Conservation (phyloP, 2,329 filamentous ascomycete genomes). For the Fusarium liriodendri region DNA sequence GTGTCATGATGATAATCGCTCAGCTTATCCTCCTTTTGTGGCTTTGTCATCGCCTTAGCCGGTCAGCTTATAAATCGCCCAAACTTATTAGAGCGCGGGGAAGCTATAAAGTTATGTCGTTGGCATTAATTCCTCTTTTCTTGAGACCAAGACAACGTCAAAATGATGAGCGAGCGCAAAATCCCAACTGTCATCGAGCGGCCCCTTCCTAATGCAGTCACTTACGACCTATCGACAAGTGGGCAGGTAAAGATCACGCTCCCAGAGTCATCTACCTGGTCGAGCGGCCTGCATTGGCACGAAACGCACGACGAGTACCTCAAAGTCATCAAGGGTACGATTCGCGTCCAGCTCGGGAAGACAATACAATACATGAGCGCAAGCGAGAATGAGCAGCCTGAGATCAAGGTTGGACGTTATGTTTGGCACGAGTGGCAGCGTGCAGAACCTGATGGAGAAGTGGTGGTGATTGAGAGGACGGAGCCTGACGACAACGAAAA, state of each 20-base stretch:
- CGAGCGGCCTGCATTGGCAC: slow-evolving; percentile 63
- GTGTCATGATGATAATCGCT: neutral
- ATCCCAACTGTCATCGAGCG: slow-evolving; percentile 7
- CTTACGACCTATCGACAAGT: slow-evolving; percentile 50
- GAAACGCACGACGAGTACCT: slow-evolving; percentile 59
- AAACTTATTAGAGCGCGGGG: neutral
- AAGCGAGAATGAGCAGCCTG: slow-evolving; percentile 29
- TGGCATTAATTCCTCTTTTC: neutral
- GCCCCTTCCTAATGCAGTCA: slow-evolving; percentile 33
- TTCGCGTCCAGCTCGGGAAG: slow-evolving; percentile 41
- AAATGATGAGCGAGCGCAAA: neutral
- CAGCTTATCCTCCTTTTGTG: neutral
- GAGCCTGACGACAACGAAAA: slow-evolving; percentile 58
- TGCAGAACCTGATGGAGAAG: slow-evolving; percentile 47
- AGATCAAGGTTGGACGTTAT: slow-evolving; percentile 50
- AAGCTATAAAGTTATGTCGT: neutral
- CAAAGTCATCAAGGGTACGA: slow-evolving; percentile 53
- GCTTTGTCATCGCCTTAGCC: neutral
- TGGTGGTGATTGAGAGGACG: slow-evolving; percentile 59
- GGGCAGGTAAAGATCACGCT: slow-evolving; percentile 56
- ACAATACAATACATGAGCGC: slow-evolving; percentile 34
- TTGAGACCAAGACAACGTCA: neutral
- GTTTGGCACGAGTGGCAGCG: slow-evolving; percentile 61
- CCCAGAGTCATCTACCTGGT: slow-evolving; percentile 57
- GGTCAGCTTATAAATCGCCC: neutral